Evolutionary conservation across 1,284 basidiomycete genomes (phyloP).

Genomic region (Ustilago loliicola): DNA sequence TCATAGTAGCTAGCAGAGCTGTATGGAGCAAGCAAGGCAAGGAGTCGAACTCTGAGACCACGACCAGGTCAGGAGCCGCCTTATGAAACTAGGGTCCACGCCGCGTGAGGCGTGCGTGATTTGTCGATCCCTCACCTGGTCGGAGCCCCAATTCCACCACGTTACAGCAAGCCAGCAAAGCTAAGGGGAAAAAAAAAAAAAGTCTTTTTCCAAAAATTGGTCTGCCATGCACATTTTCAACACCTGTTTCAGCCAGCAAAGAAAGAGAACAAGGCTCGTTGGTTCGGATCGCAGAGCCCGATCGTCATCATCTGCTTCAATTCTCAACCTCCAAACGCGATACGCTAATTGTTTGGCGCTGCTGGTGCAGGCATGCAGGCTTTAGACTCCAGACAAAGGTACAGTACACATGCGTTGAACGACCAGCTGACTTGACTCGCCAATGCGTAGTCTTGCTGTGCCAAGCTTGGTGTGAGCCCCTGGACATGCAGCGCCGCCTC

Average conservation of each 20-base stretch:
- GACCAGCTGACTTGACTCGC: background rate
- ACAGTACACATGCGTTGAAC: background rate
- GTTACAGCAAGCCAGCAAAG: background rate
- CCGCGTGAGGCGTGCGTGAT: background rate
- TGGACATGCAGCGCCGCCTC: background rate
- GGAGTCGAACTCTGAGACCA: background rate
- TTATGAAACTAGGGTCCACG: background rate
- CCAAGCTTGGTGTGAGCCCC: background rate
- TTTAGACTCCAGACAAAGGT: background rate
- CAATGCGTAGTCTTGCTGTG: background rate
- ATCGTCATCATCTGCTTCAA: background rate
- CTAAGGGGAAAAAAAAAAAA: background rate
- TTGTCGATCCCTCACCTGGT: background rate
- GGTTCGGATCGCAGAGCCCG: background rate
- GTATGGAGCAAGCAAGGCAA: background rate
- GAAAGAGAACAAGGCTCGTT: background rate
- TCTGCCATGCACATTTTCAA: conserved; percentile 3
- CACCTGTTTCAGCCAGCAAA: background rate
- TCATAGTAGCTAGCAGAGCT: background rate
- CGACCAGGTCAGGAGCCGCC: background rate
- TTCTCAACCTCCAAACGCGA: background rate
- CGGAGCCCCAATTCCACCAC: conserved; percentile 6
- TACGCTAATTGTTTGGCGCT: background rate
- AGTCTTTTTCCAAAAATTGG: background rate
- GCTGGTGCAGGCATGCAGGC: background rate